phyloP scores from a whole-genome alignment of 345 rosid genomes.

The Syzygium aromaticum region DNA sequence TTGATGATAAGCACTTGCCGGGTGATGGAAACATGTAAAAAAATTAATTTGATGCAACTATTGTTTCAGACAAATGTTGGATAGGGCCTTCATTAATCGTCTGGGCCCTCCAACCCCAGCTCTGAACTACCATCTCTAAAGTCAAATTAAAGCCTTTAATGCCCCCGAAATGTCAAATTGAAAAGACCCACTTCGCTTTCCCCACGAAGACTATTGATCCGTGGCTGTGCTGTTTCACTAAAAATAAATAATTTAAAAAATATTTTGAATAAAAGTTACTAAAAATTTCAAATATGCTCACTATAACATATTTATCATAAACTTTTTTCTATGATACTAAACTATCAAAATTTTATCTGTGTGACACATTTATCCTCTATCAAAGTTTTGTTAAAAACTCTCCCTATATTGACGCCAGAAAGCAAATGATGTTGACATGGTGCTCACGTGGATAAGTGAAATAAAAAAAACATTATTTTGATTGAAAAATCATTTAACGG shows the following conservation, averaged over 20 bases:
- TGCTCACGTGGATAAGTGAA: too few species aligned
- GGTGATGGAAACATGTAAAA: background rate
- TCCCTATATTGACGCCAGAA: too few species aligned
- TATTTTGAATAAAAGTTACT: background rate
- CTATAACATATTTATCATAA: too few species aligned
- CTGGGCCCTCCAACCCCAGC: background rate
- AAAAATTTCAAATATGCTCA: too few species aligned
- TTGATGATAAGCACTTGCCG: background rate
- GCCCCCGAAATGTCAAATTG: background rate
- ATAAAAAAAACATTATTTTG: too few species aligned
- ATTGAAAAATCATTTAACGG: too few species aligned
- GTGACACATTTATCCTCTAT: too few species aligned
- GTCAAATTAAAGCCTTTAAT: background rate
- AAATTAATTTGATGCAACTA: background rate
- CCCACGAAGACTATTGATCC: background rate
- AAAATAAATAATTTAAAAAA: background rate
- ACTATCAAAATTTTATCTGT: too few species aligned
- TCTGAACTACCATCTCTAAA: background rate
- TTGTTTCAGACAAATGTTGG: background rate
- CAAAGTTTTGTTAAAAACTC: too few species aligned
- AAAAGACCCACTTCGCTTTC: background rate
- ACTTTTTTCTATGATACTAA: too few species aligned
- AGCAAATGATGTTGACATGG: too few species aligned
- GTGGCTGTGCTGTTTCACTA: accelerated
- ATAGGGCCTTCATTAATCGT: background rate